Conservation (phyloP, 371 early-diverging fungal species). For the Rhizomucor miehei region DNA sequence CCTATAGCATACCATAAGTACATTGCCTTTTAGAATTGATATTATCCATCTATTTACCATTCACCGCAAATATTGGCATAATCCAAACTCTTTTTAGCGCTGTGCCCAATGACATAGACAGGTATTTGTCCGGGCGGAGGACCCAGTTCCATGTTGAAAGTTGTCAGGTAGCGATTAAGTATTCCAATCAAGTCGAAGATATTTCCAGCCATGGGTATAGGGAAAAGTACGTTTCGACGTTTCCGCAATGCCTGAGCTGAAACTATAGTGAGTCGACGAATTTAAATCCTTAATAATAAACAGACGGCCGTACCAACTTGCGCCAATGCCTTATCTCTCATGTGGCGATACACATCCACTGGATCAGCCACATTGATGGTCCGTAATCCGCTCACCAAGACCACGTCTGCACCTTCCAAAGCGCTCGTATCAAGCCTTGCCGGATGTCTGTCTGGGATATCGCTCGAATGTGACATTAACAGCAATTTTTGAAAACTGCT, state of each 20-base stretch:
- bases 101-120: conserved; percentile 72
- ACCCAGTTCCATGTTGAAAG: conserved; percentile 49
- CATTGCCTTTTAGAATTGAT: conserved; percentile 8
- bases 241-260: conserved; percentile 55
- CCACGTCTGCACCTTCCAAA: conserved; percentile 55
- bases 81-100: conserved; percentile 75
- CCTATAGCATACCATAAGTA: conserved; percentile 48
- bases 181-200: conserved; percentile 74
- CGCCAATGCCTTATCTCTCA: conserved; percentile 23
- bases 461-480: conserved; percentile 66
- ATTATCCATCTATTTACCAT: conserved; percentile 54
- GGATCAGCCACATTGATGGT: conserved; percentile 9
- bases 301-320: conserved; percentile 28
- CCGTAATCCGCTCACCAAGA: conserved; percentile 47
- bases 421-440: conserved; percentile 61
- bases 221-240: conserved; percentile 69
- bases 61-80: conserved; percentile 86
- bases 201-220: conserved; percentile 66
- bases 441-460: conserved; percentile 62
- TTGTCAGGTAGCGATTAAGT: conserved; percentile 49
- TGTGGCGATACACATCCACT: conserved; percentile 3
- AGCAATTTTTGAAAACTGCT: conserved; percentile 61
- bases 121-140: conserved; percentile 42
- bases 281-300: too few species aligned
- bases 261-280: neutral